A percentile compares a stretch with the other conserved stretches of the same genome.
These are phyloP conservation scores for Neurospora sp. DNA, from an alignment of 495 filamentous ascomycete species.

Conservation along the genomic window DNA sequence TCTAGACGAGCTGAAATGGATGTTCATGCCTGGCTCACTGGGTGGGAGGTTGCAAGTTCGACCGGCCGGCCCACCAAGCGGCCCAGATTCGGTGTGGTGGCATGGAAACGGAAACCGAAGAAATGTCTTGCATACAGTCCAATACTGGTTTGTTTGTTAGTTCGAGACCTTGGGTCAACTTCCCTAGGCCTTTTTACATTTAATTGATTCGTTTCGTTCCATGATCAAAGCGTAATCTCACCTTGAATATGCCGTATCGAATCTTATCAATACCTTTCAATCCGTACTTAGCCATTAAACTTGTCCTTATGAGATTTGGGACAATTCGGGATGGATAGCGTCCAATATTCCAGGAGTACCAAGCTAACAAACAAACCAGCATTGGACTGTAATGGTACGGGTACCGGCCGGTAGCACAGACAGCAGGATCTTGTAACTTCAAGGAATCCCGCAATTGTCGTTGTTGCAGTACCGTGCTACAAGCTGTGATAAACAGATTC, in stretches of 20 bases:
- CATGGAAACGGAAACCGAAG: neutral
- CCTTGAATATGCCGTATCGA: no score
- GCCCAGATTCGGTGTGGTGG: neutral
- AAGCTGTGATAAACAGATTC: neutral
- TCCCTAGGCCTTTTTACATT: no score
- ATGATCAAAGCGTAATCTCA: no score
- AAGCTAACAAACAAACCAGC: no score
- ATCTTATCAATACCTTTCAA: no score
- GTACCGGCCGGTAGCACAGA: neutral
- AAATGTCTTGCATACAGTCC: neutral
- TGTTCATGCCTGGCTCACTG: neutral
- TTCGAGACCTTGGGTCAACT: no score
- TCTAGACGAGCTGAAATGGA: neutral
- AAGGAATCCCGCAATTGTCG: neutral
- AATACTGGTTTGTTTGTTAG: no score
- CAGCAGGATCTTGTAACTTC: neutral
- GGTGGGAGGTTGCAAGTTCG: neutral
- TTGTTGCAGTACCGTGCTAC: neutral
- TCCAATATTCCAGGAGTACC: no score
- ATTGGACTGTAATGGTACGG: neutral
- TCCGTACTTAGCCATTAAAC: no score
- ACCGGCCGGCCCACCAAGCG: neutral
- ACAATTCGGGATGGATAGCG: no score
- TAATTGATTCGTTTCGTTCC: no score
- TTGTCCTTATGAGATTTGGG: no score